Evolutionary conservation across 805 yeast genomes (phyloP).

Genomic region (Zygosaccharomyces kombuchaensis): DNA sequence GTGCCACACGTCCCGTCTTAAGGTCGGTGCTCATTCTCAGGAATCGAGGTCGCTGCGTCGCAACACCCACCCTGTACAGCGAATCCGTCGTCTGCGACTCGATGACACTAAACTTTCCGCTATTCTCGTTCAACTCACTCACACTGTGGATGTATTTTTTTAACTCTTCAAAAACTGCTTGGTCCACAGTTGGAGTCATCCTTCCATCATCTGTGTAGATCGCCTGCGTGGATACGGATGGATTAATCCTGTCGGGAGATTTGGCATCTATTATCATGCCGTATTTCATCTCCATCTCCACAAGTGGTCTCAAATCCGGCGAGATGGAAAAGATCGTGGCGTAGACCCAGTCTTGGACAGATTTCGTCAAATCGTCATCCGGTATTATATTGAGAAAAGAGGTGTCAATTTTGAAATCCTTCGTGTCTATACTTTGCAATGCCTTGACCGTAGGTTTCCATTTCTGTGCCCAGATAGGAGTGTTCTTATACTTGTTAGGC

Average conservation of each 20-base stretch:
- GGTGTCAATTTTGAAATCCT: slow-evolving; percentile 36
- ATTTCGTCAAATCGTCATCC: slow-evolving; percentile 73
- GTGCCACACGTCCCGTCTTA: slow-evolving; percentile 60
- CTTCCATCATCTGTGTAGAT: slow-evolving; percentile 54
- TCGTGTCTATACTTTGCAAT: slow-evolving; percentile 31
- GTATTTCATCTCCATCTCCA: slow-evolving; percentile 72
- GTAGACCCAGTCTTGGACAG: slow-evolving; percentile 85
- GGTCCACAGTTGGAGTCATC: slow-evolving; percentile 64
- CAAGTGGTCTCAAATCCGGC: slow-evolving; percentile 46
- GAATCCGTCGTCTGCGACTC: slow-evolving; percentile 62
- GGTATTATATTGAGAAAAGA: slow-evolving; percentile 63
- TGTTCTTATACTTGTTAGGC: slow-evolving; percentile 57
- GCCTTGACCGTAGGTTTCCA: slow-evolving; percentile 48
- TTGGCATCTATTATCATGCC: slow-evolving; percentile 66
- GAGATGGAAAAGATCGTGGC: slow-evolving; percentile 69
- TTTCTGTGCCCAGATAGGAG: slow-evolving; percentile 83
- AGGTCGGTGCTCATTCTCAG: slow-evolving; percentile 66
- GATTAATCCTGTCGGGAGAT: slow-evolving; percentile 54
- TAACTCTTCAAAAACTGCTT: slow-evolving; percentile 54
- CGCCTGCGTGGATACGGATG: slow-evolving; percentile 68
- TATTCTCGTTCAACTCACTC: slow-evolving; percentile 46
- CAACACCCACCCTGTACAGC: slow-evolving; percentile 55
- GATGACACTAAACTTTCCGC: slow-evolving; percentile 52
- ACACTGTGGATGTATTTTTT: slow-evolving; percentile 52
- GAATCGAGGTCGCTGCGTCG: slow-evolving; percentile 60